Percentiles rank a stretch among this genome's conserved stretches.
Evolutionary conservation across 2,329 filamentous ascomycete genomes (phyloP).

Genomic region (Colletotrichum gigasporum): DNA sequence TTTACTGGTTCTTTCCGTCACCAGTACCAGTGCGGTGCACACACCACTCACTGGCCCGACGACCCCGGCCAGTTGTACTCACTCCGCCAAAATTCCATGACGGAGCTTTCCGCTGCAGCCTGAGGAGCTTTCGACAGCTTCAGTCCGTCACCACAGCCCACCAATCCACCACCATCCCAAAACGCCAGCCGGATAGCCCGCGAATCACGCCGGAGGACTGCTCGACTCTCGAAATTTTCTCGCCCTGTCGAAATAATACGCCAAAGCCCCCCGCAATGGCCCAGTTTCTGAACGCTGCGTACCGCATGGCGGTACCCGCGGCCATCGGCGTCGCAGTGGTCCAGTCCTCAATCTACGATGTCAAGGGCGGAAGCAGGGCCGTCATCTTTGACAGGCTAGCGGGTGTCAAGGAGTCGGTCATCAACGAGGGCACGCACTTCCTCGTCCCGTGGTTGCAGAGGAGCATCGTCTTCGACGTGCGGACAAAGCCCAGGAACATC

Average conservation of each 20-base stretch:
- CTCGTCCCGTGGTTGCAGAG: conserved; percentile 95
- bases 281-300: conserved; percentile 68
- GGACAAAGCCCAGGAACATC: conserved; percentile 97
- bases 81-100: conserved; percentile 29
- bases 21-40: conserved; percentile 20
- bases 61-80: conserved; percentile 13
- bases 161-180: not conserved
- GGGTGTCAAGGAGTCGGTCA: conserved; percentile 91
- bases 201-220: not conserved
- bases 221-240: not conserved
- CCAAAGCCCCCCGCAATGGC: conserved; percentile 42
- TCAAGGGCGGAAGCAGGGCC: conserved; percentile 91
- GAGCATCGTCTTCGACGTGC: conserved; percentile 94
- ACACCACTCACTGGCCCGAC: conserved; percentile 15
- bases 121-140: conserved; percentile 32
- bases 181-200: conserved; percentile 19
- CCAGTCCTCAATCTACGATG: conserved; percentile 92
- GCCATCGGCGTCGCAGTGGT: conserved; percentile 73
- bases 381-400: conserved; percentile 97
- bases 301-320: conserved; percentile 77
- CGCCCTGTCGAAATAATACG: not conserved
- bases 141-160: conserved; percentile 9
- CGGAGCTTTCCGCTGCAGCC: conserved; percentile 26
- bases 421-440: conserved; percentile 98
- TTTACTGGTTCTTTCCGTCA: conserved; percentile 18